A percentile compares a stretch with the other conserved stretches of the same genome.
These are phyloP conservation scores for Chimonanthus salicifolius DNA, from an alignment of 164 flowering plant genomes.

Conservation along the genomic window DNA sequence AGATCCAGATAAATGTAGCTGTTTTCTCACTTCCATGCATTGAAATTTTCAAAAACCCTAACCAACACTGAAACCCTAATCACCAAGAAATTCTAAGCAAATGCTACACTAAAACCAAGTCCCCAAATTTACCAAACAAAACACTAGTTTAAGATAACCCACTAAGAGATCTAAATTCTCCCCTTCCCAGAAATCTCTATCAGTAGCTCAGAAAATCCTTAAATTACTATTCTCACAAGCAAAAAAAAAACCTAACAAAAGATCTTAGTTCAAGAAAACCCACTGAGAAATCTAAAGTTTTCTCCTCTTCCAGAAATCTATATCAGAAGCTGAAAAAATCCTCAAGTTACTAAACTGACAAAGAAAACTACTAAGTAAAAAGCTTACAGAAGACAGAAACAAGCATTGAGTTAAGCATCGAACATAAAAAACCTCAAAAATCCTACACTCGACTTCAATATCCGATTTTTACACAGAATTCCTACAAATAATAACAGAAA, in stretches of 20 bases:
- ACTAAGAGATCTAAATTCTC: too few relatives aligned
- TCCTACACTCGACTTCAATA: slow-evolving; percentile 5
- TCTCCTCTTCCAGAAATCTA: neutral
- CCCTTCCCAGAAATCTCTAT: too few relatives aligned
- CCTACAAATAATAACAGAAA: neutral
- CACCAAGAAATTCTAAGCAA: slow-evolving; percentile 5
- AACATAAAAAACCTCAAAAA: neutral
- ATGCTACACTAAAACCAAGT: neutral
- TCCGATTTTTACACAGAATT: neutral
- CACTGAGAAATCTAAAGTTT: neutral
- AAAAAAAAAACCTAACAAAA: neutral
- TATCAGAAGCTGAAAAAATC: neutral
- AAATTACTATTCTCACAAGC: too few relatives aligned
- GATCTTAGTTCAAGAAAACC: neutral
- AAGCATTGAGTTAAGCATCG: too few relatives aligned
- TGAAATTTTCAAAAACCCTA: slow-evolving; percentile 1
- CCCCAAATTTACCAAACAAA: neutral
- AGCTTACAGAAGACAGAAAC: neutral
- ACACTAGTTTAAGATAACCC: neutral
- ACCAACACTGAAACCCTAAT: slow-evolving; percentile 3
- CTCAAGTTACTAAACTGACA: neutral
- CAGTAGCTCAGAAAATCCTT: too few relatives aligned
- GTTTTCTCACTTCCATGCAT: slow-evolving; percentile 11
- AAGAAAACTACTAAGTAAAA: neutral
- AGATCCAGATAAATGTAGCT: slow-evolving; percentile 32